Conservation (phyloP, 2,329 filamentous ascomycete genomes). For the Leptosphaerulina australis region DNA sequence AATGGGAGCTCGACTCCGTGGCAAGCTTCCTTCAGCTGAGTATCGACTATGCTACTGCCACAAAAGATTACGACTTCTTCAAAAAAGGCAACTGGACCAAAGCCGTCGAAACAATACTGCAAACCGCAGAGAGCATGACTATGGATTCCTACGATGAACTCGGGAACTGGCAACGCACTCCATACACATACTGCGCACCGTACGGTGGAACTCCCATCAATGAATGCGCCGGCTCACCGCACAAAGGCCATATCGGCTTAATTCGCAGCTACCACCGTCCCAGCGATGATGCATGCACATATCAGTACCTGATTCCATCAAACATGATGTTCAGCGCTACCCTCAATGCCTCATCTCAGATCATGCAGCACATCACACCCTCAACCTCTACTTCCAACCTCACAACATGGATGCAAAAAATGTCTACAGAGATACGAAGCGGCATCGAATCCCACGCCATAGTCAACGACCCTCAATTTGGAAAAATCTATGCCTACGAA, state of each 20-base stretch:
- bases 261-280: conserved; percentile 58
- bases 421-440: conserved; percentile 54
- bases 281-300: conserved; percentile 58
- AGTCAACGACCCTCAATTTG: conserved; percentile 41
- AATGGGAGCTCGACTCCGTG: conserved; percentile 60
- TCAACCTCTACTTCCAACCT: conserved; percentile 52
- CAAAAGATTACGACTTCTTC: conserved; percentile 56
- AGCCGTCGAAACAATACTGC: conserved; percentile 52
- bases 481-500: conserved; percentile 56
- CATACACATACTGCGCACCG: conserved; percentile 54
- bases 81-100: conserved; percentile 52
- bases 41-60: conserved; percentile 54
- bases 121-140: conserved; percentile 54
- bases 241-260: conserved; percentile 55
- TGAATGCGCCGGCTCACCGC: conserved; percentile 57
- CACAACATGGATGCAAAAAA: conserved; percentile 61
- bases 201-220: conserved; percentile 58
- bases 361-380: conserved; percentile 56
- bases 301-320: conserved; percentile 56
- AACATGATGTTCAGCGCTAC: conserved; percentile 76
- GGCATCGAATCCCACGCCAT: conserved; percentile 54
- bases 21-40: conserved; percentile 58
- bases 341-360: conserved; percentile 59
- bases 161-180: conserved; percentile 51
- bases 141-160: conserved; percentile 54